These are phyloP conservation scores for Cutaneotrichosporon sp. DNA, from an alignment of 1,284 basidiomycete species.

Conservation along the genomic window DNA sequence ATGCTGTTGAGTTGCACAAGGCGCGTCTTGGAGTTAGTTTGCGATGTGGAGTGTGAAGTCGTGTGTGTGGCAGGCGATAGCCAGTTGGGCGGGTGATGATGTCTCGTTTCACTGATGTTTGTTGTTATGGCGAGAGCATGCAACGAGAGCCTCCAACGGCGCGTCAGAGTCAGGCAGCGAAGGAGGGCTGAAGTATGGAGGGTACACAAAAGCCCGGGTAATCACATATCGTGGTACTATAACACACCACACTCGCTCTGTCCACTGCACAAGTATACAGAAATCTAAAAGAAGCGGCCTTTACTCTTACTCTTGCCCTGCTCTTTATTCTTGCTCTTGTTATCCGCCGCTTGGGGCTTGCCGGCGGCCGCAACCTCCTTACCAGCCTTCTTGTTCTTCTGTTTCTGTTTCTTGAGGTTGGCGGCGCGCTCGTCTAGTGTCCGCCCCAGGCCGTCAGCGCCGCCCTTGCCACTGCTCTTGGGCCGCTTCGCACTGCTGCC, in stretches of 20 bases:
- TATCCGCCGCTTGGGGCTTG: no score
- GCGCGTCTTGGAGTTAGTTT: not conserved
- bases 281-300: not conserved
- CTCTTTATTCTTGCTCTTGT: not conserved
- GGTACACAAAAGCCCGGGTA: no score
- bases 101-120: not conserved
- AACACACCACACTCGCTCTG: not conserved
- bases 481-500: not conserved
- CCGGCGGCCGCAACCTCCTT: no score
- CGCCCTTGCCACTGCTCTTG: not conserved
- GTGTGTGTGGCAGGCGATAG: not conserved
- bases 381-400: constrained; percentile 1
- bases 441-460: not conserved
- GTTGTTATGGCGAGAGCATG: no score
- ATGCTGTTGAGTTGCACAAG: not conserved
- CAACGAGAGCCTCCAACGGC: no score
- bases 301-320: not conserved
- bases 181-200: not conserved
- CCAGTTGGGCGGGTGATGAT: not conserved
- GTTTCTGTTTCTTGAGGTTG: not conserved
- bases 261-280: no score
- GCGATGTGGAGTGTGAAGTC: not conserved
- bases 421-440: not conserved
- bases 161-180: no score
- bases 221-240: no score